Percentiles rank a stretch among this genome's conserved stretches.
phyloP scores from a whole-genome alignment of 441 rosid species.

The Daphne laureola region DNA sequence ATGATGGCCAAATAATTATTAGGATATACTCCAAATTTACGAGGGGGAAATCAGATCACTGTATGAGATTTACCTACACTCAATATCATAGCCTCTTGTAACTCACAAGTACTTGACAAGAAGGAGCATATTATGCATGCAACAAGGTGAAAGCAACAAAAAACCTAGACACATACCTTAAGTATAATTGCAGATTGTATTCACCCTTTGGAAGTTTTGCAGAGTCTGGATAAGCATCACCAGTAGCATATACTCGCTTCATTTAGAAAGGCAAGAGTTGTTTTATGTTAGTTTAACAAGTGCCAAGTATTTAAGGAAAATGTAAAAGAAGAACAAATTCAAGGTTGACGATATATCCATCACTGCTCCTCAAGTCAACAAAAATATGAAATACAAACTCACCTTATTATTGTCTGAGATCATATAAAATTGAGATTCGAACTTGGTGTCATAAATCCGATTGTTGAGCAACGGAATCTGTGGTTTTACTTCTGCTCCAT shows the following conservation, averaged over 20 bases:
- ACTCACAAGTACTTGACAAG: neutral
- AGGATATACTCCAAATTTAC: neutral
- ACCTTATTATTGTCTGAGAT: constrained; percentile 96
- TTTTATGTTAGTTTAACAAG: constrained; percentile 11
- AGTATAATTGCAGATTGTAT: constrained; percentile 63
- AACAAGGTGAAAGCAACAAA: neutral
- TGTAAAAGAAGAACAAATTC: constrained; percentile 1
- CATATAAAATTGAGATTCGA: constrained; percentile 95
- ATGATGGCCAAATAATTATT: constrained; percentile 1
- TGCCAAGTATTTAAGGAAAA: neutral
- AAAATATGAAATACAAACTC: constrained; percentile 6
- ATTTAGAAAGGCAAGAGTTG: constrained; percentile 11
- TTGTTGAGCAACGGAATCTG: constrained; percentile 83
- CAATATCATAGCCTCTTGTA: no score
- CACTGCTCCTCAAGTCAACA: constrained; percentile 8
- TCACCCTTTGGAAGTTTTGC: constrained; percentile 94
- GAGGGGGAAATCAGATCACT: neutral
- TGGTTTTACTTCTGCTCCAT: constrained; percentile 84
- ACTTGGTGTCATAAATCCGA: constrained; percentile 94
- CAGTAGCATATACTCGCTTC: constrained; percentile 81
- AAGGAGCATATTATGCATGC: constrained; percentile 6
- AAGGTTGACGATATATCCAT: neutral
- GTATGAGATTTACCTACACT: no score
- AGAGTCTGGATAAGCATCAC: constrained; percentile 83
- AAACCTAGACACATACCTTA: constrained; percentile 43